phyloP scores from a whole-genome alignment of 371 early-diverging fungal species.

The Actinomucor elegans region DNA sequence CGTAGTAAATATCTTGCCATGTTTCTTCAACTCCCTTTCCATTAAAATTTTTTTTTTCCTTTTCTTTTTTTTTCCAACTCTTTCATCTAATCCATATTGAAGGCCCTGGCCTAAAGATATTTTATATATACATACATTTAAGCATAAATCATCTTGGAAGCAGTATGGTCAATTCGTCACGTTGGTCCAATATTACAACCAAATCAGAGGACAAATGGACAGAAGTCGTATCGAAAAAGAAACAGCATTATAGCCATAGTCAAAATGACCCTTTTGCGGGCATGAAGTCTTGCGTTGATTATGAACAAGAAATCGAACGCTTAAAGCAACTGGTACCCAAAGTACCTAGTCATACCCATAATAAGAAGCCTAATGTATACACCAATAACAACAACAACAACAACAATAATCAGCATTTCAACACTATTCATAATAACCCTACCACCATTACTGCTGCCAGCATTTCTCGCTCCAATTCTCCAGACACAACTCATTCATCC shows the following conservation, averaged over 20 bases:
- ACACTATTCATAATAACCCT: not conserved
- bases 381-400: not conserved
- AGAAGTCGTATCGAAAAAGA: slow-evolving; percentile 16
- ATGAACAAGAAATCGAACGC: slow-evolving; percentile 47
- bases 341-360: slow-evolving; percentile 22
- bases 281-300: slow-evolving; percentile 44
- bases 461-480: slow-evolving; percentile 20
- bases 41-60: slow-evolving; percentile 1
- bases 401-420: not conserved
- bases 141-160: too few species aligned
- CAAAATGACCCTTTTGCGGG: slow-evolving; percentile 46
- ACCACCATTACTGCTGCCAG: not conserved
- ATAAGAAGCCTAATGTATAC: slow-evolving; percentile 2
- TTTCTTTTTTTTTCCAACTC: slow-evolving; percentile 3
- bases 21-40: slow-evolving; percentile 1
- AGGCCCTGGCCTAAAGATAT: slow-evolving; percentile 2
- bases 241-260: not conserved
- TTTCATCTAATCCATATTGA: not conserved
- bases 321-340: slow-evolving; percentile 45
- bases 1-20: not conserved
- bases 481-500: slow-evolving; percentile 10
- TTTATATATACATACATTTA: too few species aligned
- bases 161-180: too few species aligned
- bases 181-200: too few species aligned
- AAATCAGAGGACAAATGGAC: slow-evolving; percentile 13